phyloP scores from a whole-genome alignment of 2,329 filamentous ascomycete genomes.

The Ophiostoma fasciatum region DNA sequence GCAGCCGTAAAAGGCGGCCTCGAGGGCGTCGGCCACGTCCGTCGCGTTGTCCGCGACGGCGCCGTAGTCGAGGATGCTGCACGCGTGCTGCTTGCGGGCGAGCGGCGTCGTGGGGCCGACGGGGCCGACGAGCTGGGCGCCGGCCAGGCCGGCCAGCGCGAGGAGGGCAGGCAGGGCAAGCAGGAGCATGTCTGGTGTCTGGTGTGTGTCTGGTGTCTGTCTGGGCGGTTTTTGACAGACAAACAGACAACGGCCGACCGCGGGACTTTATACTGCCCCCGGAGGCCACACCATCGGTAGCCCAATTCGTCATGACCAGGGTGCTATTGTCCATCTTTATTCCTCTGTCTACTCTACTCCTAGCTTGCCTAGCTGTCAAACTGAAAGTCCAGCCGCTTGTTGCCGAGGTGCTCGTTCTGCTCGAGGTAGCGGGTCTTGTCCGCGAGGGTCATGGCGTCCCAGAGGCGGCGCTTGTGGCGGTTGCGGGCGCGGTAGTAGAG shows the following conservation, averaged over 20 bases:
- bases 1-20: slow-evolving; percentile 16
- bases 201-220: no score
- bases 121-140: not conserved
- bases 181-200: no score
- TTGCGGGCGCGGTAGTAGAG: slow-evolving; percentile 37
- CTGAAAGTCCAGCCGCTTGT: slow-evolving; percentile 28
- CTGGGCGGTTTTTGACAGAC: no score
- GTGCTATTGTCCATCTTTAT: no score
- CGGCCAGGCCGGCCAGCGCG: not conserved
- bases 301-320: no score
- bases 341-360: not conserved
- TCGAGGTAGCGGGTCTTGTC: slow-evolving; percentile 33
- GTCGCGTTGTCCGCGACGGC: slow-evolving; percentile 18
- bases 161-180: no score
- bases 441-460: slow-evolving; percentile 33
- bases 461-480: slow-evolving; percentile 27
- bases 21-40: slow-evolving; percentile 17
- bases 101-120: slow-evolving; percentile 18
- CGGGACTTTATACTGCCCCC: no score
- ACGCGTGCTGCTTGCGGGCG: slow-evolving; percentile 15
- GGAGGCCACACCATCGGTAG: no score
- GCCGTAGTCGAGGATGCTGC: slow-evolving; percentile 20
- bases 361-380: slow-evolving; percentile 20
- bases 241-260: no score
- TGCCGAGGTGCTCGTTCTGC: slow-evolving; percentile 27